A percentile compares a stretch with the other conserved stretches of the same genome.
Conservation (phyloP, 2,329 filamentous ascomycete genomes). For the Colletotrichum orchidophilum region DNA sequence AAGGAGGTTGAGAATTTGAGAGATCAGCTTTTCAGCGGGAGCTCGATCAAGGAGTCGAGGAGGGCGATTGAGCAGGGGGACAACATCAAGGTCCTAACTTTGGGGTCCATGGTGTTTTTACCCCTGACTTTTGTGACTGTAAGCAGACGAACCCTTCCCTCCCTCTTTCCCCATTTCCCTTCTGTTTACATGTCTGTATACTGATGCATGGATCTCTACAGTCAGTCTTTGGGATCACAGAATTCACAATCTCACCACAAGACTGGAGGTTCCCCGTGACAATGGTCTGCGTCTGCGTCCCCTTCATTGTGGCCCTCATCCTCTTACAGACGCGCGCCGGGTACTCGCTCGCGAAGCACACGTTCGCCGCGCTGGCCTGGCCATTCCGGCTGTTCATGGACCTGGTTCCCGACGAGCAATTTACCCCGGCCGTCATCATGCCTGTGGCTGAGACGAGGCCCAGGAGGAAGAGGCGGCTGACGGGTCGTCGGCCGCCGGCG, state of each 20-base stretch:
- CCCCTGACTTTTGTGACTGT: constrained; percentile 69
- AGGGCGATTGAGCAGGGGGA: constrained; percentile 71
- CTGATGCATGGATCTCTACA: constrained; percentile 32
- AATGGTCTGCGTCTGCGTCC: constrained; percentile 71
- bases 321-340: constrained; percentile 54
- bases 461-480: constrained; percentile 31
- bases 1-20: constrained; percentile 65
- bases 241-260: constrained; percentile 50
- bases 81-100: constrained; percentile 68
- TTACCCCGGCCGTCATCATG: neutral
- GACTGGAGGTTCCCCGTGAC: constrained; percentile 61
- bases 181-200: neutral
- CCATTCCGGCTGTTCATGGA: neutral
- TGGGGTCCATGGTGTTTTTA: constrained; percentile 69
- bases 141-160: constrained; percentile 31
- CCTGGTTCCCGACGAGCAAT: neutral
- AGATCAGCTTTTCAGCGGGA: constrained; percentile 71
- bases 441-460: constrained; percentile 19
- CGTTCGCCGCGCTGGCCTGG: constrained; percentile 6
- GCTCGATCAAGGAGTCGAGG: constrained; percentile 68
- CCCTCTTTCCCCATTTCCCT: neutral
- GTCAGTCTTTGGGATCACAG: constrained; percentile 64
- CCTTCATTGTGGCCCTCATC: constrained; percentile 58
- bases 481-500: constrained; percentile 5
- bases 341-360: constrained; percentile 25